A percentile compares a stretch with the other conserved stretches of the same genome.
phyloP scores from a whole-genome alignment of 208 protist genomes.

The Wallacemonas sp. region DNA sequence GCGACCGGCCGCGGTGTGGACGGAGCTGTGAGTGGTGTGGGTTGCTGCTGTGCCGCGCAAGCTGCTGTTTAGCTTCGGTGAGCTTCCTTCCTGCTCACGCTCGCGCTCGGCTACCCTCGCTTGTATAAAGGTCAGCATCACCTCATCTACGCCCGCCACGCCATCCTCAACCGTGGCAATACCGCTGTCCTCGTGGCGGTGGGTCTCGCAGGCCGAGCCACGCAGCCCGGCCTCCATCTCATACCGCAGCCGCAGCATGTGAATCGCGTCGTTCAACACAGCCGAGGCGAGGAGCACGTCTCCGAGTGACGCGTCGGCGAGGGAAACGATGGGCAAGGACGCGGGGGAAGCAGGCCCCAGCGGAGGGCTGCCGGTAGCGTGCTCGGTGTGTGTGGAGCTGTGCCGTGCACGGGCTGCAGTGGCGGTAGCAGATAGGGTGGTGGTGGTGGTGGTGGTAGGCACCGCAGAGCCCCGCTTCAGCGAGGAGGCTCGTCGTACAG shows the following conservation, averaged over 20 bases:
- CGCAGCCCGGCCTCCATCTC: conserved; percentile 4
- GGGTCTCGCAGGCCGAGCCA: neutral
- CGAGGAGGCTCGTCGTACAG: too few relatives aligned
- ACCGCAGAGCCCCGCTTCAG: too few relatives aligned
- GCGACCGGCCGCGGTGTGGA: too few relatives aligned
- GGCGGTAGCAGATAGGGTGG: too few relatives aligned
- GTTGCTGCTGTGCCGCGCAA: too few relatives aligned
- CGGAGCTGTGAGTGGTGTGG: too few relatives aligned
- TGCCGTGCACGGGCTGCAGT: too few relatives aligned
- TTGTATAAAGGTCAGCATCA: neutral
- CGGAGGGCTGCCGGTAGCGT: neutral
- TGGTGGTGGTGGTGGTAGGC: too few relatives aligned
- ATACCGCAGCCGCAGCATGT: conserved; percentile 12
- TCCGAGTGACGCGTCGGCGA: conserved; percentile 32
- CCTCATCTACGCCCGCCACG: neutral
- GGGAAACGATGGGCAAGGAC: conserved; percentile 12
- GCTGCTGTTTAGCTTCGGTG: neutral
- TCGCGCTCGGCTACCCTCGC: neutral
- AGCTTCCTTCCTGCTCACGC: conserved; percentile 5
- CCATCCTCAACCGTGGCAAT: too few relatives aligned
- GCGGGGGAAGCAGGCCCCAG: neutral
- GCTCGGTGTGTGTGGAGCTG: too few relatives aligned
- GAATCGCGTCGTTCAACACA: conserved; percentile 49
- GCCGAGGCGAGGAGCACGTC: conserved; percentile 55
- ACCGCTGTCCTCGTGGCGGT: too few relatives aligned